phyloP scores from a whole-genome alignment of 345 rosid genomes.

The Eucalyptus leucophloia region DNA sequence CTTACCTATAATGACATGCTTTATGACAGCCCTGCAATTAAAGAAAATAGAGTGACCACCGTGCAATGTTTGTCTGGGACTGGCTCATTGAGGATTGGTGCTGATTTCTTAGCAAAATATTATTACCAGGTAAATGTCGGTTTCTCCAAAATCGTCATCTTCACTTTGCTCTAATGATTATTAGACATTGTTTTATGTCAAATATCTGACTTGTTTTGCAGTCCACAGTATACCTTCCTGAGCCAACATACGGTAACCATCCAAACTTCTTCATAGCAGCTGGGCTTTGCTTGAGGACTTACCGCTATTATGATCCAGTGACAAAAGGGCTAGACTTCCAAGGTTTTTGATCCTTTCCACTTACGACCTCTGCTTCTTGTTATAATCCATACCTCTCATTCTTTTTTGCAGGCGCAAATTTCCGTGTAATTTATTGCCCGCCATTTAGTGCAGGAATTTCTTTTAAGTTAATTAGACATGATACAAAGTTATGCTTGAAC shows the following conservation, averaged over 20 bases:
- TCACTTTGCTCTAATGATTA: neutral
- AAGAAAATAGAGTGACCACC: slow-evolving; percentile 22
- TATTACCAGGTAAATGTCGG: slow-evolving; percentile 1
- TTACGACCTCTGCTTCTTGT: neutral
- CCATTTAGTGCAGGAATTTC: neutral
- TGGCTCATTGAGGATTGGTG: slow-evolving; percentile 24
- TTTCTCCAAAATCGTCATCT: neutral
- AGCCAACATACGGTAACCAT: slow-evolving; percentile 28
- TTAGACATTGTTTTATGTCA: neutral
- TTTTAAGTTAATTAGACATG: neutral
- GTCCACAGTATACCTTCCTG: slow-evolving; percentile 20
- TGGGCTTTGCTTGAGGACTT: slow-evolving; percentile 19
- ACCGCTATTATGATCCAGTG: slow-evolving; percentile 33
- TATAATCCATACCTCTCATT: neutral
- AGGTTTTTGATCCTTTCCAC: slow-evolving; percentile 5
- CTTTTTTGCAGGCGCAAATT: neutral
- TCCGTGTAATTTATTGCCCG: neutral
- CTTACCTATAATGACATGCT: neutral
- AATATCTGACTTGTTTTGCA: neutral
- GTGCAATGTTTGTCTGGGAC: slow-evolving; percentile 25
- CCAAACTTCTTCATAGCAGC: slow-evolving; percentile 22
- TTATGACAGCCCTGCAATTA: slow-evolving; percentile 10
- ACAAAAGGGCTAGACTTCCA: slow-evolving; percentile 29
- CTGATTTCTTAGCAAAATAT: slow-evolving; percentile 21
- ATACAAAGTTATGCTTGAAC: neutral